These are phyloP conservation scores for Cryptosporidium viatorum DNA, from an alignment of 169 alveolate species.

Conservation along the genomic window DNA sequence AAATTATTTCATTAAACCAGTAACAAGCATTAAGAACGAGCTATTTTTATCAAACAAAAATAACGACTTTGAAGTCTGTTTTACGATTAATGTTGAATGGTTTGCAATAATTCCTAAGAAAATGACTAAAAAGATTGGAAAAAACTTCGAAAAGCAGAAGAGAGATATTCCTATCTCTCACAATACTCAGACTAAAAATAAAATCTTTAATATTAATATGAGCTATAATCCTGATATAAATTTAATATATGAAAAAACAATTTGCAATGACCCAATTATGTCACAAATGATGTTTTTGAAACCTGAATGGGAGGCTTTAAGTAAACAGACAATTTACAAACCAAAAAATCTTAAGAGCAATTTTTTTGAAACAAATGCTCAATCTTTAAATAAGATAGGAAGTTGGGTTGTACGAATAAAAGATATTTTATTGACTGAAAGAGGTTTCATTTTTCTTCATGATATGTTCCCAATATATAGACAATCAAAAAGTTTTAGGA, in stretches of 20 bases:
- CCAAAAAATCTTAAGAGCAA: neutral
- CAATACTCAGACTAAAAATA: neutral
- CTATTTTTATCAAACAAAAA: neutral
- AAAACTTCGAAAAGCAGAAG: neutral
- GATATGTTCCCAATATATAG: constrained; percentile 38
- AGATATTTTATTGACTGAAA: neutral
- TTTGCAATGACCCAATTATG: constrained; percentile 51
- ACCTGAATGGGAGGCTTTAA: neutral
- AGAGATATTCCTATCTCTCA: neutral
- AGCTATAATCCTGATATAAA: neutral
- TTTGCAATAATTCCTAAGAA: constrained; percentile 12
- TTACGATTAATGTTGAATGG: constrained; percentile 23
- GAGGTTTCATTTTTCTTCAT: constrained; percentile 18
- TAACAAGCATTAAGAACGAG: constrained; percentile 2
- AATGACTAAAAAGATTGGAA: neutral
- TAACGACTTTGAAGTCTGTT: neutral
- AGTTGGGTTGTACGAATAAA: constrained; percentile 15
- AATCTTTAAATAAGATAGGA: neutral
- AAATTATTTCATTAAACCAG: constrained; percentile 20
- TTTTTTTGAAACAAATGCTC: neutral
- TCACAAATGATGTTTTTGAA: neutral
- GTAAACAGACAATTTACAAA: neutral
- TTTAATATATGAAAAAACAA: constrained; percentile 31
- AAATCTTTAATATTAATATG: neutral
- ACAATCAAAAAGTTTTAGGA: neutral